phyloP scores from a whole-genome alignment of 1,139 yeast genomes.

The Meyerozyma athensensis region DNA sequence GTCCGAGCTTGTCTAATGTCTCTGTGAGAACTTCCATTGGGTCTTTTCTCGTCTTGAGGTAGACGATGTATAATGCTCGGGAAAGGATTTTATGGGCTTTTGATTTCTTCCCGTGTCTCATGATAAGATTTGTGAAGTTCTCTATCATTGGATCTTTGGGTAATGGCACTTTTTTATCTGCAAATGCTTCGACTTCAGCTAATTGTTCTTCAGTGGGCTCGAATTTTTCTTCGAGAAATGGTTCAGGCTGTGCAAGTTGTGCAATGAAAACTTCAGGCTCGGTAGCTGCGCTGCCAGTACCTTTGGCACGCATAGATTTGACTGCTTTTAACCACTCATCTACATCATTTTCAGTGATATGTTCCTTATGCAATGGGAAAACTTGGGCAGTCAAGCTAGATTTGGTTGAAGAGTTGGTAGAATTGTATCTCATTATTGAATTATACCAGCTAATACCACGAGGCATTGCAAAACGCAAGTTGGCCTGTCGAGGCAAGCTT shows the following conservation, averaged over 20 bases:
- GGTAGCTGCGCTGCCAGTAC: conserved; percentile 27
- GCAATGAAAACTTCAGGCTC: conserved; percentile 42
- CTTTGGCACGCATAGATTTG: conserved; percentile 48
- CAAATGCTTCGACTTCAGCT: conserved; percentile 46
- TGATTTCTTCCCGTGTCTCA: conserved; percentile 90
- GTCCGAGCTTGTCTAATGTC: conserved; percentile 79
- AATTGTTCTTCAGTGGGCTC: conserved; percentile 60
- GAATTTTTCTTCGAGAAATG: conserved; percentile 33
- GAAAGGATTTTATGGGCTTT: conserved; percentile 71
- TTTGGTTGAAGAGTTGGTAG: conserved; percentile 8
- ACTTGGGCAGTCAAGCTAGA: conserved; percentile 32
- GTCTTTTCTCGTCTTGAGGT: conserved; percentile 64
- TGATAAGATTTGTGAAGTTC: conserved; percentile 77
- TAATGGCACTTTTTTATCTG: conserved; percentile 54
- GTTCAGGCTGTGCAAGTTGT: conserved; percentile 17
- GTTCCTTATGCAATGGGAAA: conserved; percentile 35
- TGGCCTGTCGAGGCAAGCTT: conserved; percentile 1
- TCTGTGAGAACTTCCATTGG: conserved; percentile 74
- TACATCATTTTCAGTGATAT: conserved; percentile 50
- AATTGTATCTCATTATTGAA: conserved; percentile 11
- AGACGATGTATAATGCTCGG: conserved; percentile 76
- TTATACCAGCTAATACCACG: not conserved
- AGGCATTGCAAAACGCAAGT: not conserved
- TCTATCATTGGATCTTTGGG: conserved; percentile 66
- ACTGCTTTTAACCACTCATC: conserved; percentile 66